Percentiles rank a stretch among this genome's conserved stretches.
Evolutionary conservation across 2,329 filamentous ascomycete genomes (phyloP).

Genomic region (Colletotrichum horii): DNA sequence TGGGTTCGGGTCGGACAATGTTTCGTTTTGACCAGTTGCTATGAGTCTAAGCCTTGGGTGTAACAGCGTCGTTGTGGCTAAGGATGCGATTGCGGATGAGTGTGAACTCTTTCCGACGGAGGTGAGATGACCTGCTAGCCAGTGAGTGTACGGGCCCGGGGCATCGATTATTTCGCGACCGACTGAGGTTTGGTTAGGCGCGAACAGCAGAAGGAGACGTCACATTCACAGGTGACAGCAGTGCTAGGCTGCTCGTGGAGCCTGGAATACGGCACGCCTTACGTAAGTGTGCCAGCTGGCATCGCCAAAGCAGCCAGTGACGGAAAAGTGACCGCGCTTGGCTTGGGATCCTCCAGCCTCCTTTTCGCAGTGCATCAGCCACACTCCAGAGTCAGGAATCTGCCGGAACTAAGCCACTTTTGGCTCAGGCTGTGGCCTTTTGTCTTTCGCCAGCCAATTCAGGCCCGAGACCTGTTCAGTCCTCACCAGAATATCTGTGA

Average conservation of each 20-base stretch:
- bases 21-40: not conserved
- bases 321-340: not conserved
- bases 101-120: not conserved
- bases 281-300: not conserved
- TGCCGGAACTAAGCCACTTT: slow-evolving; percentile 23
- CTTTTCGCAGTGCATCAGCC: not conserved
- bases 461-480: slow-evolving; percentile 18
- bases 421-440: slow-evolving; percentile 8
- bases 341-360: not conserved
- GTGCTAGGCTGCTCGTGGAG: not conserved
- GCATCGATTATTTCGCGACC: not conserved
- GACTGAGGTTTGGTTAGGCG: not conserved
- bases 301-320: not conserved
- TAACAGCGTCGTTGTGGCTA: not conserved
- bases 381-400: not conserved
- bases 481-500: slow-evolving; percentile 21
- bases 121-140: not conserved
- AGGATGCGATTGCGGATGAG: not conserved
- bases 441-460: slow-evolving; percentile 17
- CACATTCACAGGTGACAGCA: not conserved
- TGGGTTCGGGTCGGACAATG: not conserved
- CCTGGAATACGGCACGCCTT: not conserved
- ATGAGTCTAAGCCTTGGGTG: not conserved
- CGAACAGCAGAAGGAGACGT: not conserved
- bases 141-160: not conserved